These are phyloP conservation scores for Sporothrix brunneoviolacea DNA, from an alignment of 2,329 filamentous ascomycete species.

Conservation along the genomic window DNA sequence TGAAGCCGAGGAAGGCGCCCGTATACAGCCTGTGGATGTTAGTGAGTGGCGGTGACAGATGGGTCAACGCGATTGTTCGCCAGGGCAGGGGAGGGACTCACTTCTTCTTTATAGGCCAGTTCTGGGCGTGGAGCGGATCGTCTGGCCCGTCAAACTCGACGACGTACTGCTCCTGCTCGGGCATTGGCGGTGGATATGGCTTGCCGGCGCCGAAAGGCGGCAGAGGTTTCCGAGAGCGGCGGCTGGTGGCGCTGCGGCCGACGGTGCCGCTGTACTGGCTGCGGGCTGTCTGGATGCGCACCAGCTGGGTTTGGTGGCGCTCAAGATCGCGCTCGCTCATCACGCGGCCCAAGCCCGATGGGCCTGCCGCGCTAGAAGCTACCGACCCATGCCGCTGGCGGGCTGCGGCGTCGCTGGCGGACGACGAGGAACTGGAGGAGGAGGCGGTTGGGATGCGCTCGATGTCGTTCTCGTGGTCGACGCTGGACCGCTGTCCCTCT, in stretches of 20 bases:
- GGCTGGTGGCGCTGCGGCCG: conserved; percentile 42
- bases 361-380: conserved; percentile 21
- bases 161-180: conserved; percentile 65
- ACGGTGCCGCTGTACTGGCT: conserved; percentile 69
- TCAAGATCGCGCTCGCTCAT: conserved; percentile 62
- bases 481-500: conserved; percentile 20
- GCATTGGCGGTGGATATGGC: conserved; percentile 62
- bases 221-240: conserved; percentile 49
- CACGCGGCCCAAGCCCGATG: conserved; percentile 50
- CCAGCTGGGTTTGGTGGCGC: conserved; percentile 61
- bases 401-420: conserved; percentile 29
- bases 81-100: no score
- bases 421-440: conserved; percentile 44
- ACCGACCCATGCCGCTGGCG: not conserved
- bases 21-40: conserved; percentile 50
- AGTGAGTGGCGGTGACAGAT: not conserved
- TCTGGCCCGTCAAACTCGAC: conserved; percentile 79
- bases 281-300: conserved; percentile 62
- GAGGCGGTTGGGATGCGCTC: conserved; percentile 54
- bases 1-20: conserved; percentile 63
- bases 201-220: conserved; percentile 69
- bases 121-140: conserved; percentile 80
- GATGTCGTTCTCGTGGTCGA: conserved; percentile 42
- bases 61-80: no score
- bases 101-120: conserved; percentile 79